These are phyloP conservation scores for Salvia sclarea DNA, from an alignment of 305 asterid species.

Conservation along the genomic window DNA sequence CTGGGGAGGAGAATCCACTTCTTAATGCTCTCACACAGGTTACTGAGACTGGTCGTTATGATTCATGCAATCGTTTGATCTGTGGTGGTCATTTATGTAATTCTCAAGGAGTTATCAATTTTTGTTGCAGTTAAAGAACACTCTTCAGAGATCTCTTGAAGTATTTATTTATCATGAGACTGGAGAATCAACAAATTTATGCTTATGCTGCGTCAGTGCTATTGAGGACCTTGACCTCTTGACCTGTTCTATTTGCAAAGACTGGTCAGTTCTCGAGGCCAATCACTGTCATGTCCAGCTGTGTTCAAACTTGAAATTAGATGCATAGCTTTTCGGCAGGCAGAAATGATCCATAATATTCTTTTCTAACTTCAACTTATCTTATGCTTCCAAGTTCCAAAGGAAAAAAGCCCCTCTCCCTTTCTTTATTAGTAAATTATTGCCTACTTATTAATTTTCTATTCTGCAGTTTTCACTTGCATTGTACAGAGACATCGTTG, in stretches of 20 bases:
- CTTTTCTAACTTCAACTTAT: constrained; percentile 3
- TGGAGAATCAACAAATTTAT: constrained; percentile 36
- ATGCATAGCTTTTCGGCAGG: constrained; percentile 15
- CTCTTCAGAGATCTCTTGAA: constrained; percentile 58
- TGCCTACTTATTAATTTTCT: constrained; percentile 26
- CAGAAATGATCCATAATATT: constrained; percentile 10
- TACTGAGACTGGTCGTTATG: constrained; percentile 3
- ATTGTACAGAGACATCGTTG: constrained; percentile 44
- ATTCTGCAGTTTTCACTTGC: constrained; percentile 67
- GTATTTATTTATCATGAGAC: constrained; percentile 43
- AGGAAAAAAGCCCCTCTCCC: background rate
- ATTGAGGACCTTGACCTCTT: constrained; percentile 47
- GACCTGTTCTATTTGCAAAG: constrained; percentile 71
- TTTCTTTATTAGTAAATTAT: constrained; percentile 17
- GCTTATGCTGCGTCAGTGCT: constrained; percentile 52
- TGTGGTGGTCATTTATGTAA: constrained; percentile 16
- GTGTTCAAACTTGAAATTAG: constrained; percentile 29
- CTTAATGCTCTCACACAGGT: constrained; percentile 65
- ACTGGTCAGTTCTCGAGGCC: constrained; percentile 49
- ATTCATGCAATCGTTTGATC: constrained; percentile 20
- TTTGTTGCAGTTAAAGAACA: constrained; percentile 55
- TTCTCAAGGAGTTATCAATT: constrained; percentile 24
- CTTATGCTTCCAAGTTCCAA: constrained; percentile 18
- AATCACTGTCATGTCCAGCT: constrained; percentile 13
- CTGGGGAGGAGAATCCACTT: constrained; percentile 44